Evolutionary conservation across 2,329 filamentous ascomycete species (phyloP), one percentile per base, ranked within the genome.

Genomic region (Teratosphaeria viscida): DNA sequence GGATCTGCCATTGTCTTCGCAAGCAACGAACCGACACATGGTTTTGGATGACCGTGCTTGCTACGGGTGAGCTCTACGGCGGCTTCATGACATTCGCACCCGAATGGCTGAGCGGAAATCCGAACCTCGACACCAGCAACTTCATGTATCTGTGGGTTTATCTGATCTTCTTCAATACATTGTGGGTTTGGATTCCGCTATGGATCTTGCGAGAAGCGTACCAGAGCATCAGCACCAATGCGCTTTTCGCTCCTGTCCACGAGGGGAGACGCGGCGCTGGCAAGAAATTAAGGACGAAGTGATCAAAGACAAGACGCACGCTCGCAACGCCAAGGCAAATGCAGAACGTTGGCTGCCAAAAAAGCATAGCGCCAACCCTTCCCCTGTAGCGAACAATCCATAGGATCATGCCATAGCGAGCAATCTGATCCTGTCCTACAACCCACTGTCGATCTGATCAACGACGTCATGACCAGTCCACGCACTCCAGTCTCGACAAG

Each of bases 1-100:
- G 79, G 67, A 77, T 85, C 29, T 85, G 83, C 68, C 79, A 81
- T 66, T 67, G 65, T 43, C 35, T 73, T 12, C 67, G 69, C 55
- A 75, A 69, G 71, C 68, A 65, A 56, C 65, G 69, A 49, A 63
- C 65, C 2, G 74, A 73, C 49, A 69, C 79, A 37, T 82, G 80
- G 80, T 81, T 85, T 65, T 80, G 81, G 72, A 82, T 83, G 69
- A 74, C 77, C 26, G 75, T 82, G 14, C 71, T 86, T 52, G 84
- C 83, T 11, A 85, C 82, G n/a, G 83, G 76, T 11, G 84, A 87
- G 71, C 72, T 87, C 52, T 86, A 86, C 72, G 84, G 84, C 62
- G 79, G 79, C 29, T 85, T 81, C 69, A 85, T 86, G 82, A 86
- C 84, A 0, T 86, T 86, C 70, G 80, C 79, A 49, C 84, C 84